Base-by-base conservation (phyloP, 768 basidiomycete species). In the Vararia minispora region DNA sequence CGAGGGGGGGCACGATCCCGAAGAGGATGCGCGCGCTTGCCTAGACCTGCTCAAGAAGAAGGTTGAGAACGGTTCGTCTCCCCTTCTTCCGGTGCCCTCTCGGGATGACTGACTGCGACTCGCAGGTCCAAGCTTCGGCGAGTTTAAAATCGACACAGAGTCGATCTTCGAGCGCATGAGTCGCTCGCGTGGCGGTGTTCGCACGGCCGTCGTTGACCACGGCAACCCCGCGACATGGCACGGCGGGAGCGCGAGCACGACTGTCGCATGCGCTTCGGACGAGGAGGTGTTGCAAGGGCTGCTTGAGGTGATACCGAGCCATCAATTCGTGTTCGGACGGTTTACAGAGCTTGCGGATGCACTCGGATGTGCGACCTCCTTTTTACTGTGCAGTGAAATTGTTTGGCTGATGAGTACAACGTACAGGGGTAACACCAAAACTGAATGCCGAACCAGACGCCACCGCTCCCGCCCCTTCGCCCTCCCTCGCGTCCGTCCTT, bases 21-120 rank as follows among this genome's bases (percentile, higher is more conserved):
- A 91, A 50, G 94, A 98, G 55, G 94, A 98, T 49, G 92, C 94
- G 0, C 66, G 80, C 14, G 84, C 92, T 1, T 91, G 90, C 50
- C 47, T 89, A 8, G 90, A 94, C 43, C 63, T 99, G 22, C 54
- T 99, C 16, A 70, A 72, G 52, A 75, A 81, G 53, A 97, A 99
- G 59, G 49, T 95, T 16, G 72, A 76, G 33, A 65, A 76, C 45
- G 89, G 84, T 57, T 59, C 58, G 55, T 47, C 22, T 11, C 16
- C 17, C 18, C 6, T 5, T 28, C 12, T 10, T 16, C 3, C 12
- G 21, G 5, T 32, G 25, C 11, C n/a, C 18, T 29, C n/a, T 35
- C 2, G 6, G 1, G 1, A 9, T 16, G 18, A 14, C 31, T 45
- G 26, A 41, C 22, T 20, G n/a, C 29, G 12, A n/a, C 7, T 26